These are phyloP conservation scores for Angomonas ambiguus DNA, from an alignment of 208 protist genomes.

Conservation along the genomic window DNA sequence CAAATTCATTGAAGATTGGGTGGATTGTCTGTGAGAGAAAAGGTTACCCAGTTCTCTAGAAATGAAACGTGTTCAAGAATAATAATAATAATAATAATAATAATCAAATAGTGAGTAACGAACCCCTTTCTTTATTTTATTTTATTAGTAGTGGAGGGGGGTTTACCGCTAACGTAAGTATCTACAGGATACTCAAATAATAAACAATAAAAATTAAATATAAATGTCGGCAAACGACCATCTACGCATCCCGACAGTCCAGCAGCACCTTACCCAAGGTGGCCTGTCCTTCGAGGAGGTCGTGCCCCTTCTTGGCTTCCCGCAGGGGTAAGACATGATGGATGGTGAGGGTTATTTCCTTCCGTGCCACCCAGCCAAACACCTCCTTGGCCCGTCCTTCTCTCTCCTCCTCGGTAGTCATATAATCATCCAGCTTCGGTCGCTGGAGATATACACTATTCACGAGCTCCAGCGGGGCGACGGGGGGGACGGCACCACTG, in stretches of 20 bases:
- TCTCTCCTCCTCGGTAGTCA: constrained; percentile 36
- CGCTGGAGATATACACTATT: constrained; percentile 1
- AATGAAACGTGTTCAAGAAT: constrained; percentile 8
- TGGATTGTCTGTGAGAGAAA: no score
- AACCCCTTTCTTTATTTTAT: no score
- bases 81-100: constrained; percentile 1
- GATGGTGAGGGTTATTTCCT: constrained; percentile 47
- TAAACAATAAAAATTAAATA: not conserved
- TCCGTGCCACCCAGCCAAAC: constrained; percentile 47
- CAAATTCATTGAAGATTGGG: no score
- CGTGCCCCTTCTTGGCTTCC: constrained; percentile 56
- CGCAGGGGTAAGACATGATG: constrained; percentile 39
- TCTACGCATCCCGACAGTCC: constrained; percentile 14
- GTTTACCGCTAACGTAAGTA: no score
- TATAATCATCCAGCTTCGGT: constrained; percentile 63
- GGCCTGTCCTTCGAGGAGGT: constrained; percentile 34
- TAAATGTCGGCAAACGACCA: no score
- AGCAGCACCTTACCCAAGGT: constrained; percentile 54
- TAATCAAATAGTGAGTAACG: no score
- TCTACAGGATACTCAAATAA: not conserved
- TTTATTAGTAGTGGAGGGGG: no score
- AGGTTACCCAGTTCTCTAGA: no score
- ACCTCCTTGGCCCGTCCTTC: constrained; percentile 42
- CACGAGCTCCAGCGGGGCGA: constrained; percentile 59
- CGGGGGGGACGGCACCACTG: constrained; percentile 68